Conservation (phyloP, 805 yeast genomes). For the Kazachstania kunashirensis region DNA sequence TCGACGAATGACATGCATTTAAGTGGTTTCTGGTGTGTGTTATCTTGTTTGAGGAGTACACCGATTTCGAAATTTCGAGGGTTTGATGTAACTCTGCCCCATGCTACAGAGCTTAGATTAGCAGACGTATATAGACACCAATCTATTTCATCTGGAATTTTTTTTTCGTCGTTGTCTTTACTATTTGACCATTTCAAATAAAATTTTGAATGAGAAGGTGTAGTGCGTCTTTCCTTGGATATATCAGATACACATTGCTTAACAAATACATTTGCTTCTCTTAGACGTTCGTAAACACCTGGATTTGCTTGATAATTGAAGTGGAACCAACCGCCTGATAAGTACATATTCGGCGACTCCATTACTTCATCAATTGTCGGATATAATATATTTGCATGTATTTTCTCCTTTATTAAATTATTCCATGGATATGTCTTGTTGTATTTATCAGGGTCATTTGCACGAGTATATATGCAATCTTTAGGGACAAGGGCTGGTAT, state of each 20-base stretch:
- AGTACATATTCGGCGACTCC: slow-evolving; percentile 15
- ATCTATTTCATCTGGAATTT: slow-evolving; percentile 28
- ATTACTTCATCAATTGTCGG: slow-evolving; percentile 23
- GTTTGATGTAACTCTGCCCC: slow-evolving; percentile 46
- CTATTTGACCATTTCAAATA: slow-evolving; percentile 46
- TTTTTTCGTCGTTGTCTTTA: slow-evolving; percentile 35
- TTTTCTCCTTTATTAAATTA: slow-evolving; percentile 3
- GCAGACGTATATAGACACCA: slow-evolving; percentile 73
- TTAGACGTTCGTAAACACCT: slow-evolving; percentile 12
- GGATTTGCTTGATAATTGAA: slow-evolving; percentile 13
- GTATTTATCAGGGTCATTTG: too few species aligned
- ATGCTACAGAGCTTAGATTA: slow-evolving; percentile 67
- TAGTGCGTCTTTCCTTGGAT: slow-evolving; percentile 5
- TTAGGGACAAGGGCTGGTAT: slow-evolving; percentile 15
- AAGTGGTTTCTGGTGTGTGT: too few species aligned
- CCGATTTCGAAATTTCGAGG: slow-evolving; percentile 49
- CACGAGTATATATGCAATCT: background rate
- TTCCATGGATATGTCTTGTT: too few species aligned
- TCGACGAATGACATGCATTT: slow-evolving; percentile 12
- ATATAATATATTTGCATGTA: slow-evolving; percentile 18
- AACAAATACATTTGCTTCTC: slow-evolving; percentile 13
- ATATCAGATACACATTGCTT: slow-evolving; percentile 14
- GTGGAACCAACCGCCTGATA: slow-evolving; percentile 25
- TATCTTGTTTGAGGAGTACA: slow-evolving; percentile 33
- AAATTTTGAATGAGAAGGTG: slow-evolving; percentile 61